phyloP scores from a whole-genome alignment of 2,329 filamentous ascomycete species.

The Aspergillus versicolor region DNA sequence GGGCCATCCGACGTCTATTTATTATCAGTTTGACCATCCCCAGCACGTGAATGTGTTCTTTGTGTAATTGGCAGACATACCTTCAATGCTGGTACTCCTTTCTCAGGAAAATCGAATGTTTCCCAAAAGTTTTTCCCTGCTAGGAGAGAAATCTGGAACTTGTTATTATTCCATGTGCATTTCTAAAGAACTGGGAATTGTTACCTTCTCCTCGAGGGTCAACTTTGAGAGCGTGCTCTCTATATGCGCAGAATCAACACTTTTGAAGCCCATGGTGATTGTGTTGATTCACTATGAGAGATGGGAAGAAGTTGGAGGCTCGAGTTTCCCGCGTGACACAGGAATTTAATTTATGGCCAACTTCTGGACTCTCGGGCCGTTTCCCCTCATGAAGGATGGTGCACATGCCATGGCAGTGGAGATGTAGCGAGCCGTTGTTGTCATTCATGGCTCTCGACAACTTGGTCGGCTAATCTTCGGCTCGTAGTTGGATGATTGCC shows the following conservation, averaged over 20 bases:
- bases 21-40: background rate
- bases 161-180: background rate
- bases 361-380: no score
- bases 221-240: slow-evolving; percentile 3
- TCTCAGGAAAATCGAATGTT: slow-evolving; percentile 2
- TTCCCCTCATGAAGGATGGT: background rate
- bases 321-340: background rate
- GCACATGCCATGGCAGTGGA: background rate
- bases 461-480: no score
- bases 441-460: no score
- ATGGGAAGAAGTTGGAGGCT: background rate
- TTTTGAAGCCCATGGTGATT: slow-evolving; percentile 1
- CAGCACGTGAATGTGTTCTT: background rate
- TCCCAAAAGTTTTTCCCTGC: slow-evolving; percentile 9
- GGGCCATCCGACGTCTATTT: slow-evolving; percentile 5
- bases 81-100: slow-evolving; percentile 7
- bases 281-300: background rate
- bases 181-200: no score
- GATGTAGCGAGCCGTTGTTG: background rate
- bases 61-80: background rate
- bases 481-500: background rate
- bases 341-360: background rate
- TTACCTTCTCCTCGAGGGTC: slow-evolving; percentile 8
- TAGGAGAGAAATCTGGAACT: slow-evolving; percentile 5
- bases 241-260: background rate